Evolutionary conservation across 192 early-diverging fungal genomes (phyloP).

Genomic region (Paraglomus brasilianum): DNA sequence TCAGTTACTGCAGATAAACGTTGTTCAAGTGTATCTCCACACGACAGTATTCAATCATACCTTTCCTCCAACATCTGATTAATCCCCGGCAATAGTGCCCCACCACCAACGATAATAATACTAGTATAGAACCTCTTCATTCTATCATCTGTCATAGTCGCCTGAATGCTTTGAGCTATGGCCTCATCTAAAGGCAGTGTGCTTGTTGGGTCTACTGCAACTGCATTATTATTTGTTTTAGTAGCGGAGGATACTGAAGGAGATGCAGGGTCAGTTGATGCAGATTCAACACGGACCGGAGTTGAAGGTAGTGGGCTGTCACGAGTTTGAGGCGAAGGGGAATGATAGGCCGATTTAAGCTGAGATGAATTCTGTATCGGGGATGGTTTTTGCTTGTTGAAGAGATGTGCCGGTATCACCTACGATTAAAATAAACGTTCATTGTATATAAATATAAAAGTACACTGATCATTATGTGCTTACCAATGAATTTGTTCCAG

Average conservation of each 20-base stretch:
- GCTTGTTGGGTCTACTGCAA: constrained; percentile 9
- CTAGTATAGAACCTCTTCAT: constrained; percentile 70
- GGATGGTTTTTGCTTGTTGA: constrained; percentile 15
- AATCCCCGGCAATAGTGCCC: constrained; percentile 69
- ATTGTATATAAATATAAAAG: not conserved
- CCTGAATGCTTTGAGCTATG: constrained; percentile 67
- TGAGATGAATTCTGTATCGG: constrained; percentile 3
- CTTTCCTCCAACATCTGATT: constrained; percentile 61
- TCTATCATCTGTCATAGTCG: constrained; percentile 66
- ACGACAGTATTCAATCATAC: constrained; percentile 31
- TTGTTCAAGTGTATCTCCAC: not conserved
- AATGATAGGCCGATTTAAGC: constrained; percentile 3
- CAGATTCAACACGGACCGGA: not conserved
- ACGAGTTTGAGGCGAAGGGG: constrained; percentile 23
- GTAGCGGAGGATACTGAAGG: not conserved
- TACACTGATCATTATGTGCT: not conserved
- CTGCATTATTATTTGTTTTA: not conserved
- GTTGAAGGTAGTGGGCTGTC: constrained; percentile 23
- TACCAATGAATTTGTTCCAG: constrained; percentile 12
- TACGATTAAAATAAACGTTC: not conserved
- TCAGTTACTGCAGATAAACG: not conserved
- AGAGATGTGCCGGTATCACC: not conserved
- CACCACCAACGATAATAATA: constrained; percentile 86
- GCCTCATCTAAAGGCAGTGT: constrained; percentile 59
- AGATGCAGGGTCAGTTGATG: constrained; percentile 38